Conservation (phyloP, 495 filamentous ascomycete genomes). For the Aspergillus kassunensis region DNA sequence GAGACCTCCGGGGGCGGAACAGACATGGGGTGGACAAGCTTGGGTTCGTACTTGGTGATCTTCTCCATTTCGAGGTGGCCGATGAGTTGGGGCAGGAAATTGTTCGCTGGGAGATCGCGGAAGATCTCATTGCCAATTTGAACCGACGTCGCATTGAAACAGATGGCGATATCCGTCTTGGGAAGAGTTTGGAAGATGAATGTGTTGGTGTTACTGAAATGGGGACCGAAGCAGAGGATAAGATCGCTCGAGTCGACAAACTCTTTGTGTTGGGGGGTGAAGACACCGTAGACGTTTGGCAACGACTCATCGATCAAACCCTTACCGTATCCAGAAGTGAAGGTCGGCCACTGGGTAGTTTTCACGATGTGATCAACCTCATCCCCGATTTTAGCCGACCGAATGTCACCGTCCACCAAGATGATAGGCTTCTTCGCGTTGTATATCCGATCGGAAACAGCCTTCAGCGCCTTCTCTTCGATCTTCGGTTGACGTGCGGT, state of each 20-base stretch:
- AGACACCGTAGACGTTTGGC: conserved; percentile 30
- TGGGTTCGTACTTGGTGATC: conserved; percentile 1
- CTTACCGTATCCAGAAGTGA: conserved; percentile 28
- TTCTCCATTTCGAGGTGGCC: conserved; percentile 11
- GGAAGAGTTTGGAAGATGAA: conserved; percentile 20
- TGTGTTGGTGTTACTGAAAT: conserved; percentile 27
- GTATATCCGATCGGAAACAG: conserved; percentile 23
- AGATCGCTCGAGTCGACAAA: conserved; percentile 27
- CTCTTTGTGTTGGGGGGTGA: conserved; percentile 7
- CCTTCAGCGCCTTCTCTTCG: conserved; percentile 7
- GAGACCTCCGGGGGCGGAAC: background rate
- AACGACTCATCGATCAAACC: conserved; percentile 28
- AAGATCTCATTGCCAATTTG: conserved; percentile 10
- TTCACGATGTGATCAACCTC: conserved; percentile 22
- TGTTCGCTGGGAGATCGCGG: conserved; percentile 13
- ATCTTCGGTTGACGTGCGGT: background rate
- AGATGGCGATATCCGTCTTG: conserved; percentile 10
- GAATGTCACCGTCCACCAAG: conserved; percentile 29
- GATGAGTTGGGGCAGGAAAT: conserved; percentile 13
- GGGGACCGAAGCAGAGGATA: conserved; percentile 26
- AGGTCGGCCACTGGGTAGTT: conserved; percentile 27
- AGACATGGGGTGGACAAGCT: background rate
- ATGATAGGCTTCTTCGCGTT: conserved; percentile 27
- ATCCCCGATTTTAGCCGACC: conserved; percentile 14
- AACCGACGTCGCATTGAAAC: conserved; percentile 11